Evolutionary conservation across 2,329 filamentous ascomycete species (phyloP).

Genomic region (Ascocoryne sarcoides): DNA sequence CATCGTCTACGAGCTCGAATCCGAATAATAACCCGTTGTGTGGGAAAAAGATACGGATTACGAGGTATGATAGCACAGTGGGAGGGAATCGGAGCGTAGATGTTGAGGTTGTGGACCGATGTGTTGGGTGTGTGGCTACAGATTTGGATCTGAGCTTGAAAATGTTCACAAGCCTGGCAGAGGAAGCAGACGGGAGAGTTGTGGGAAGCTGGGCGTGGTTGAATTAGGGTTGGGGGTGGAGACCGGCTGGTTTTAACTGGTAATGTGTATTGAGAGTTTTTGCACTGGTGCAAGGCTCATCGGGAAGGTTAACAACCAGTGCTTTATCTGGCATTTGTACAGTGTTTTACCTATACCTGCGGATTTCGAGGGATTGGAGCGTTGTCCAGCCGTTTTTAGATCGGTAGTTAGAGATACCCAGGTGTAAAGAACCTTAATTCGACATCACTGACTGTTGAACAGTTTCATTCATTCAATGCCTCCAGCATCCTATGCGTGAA

Average conservation of each 20-base stretch:
- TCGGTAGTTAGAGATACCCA: too few relatives aligned
- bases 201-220: constrained; percentile 31
- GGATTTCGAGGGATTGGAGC: too few relatives aligned
- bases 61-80: constrained; percentile 37
- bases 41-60: constrained; percentile 55
- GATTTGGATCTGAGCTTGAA: constrained; percentile 36
- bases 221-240: constrained; percentile 8
- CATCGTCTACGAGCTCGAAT: constrained; percentile 40
- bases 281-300: too few relatives aligned
- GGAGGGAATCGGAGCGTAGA: constrained; percentile 48
- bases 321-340: too few relatives aligned
- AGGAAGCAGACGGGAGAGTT: constrained; percentile 35
- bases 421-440: too few relatives aligned
- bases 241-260: neutral
- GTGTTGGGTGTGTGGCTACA: constrained; percentile 34
- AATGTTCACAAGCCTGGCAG: constrained; percentile 37
- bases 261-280: constrained; percentile 14
- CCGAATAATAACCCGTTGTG: constrained; percentile 62
- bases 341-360: too few relatives aligned
- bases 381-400: too few relatives aligned
- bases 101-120: constrained; percentile 56
- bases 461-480: too few relatives aligned
- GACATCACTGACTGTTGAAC: too few relatives aligned
- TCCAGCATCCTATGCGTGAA: too few relatives aligned
- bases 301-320: too few relatives aligned